Evolutionary conservation across 148 eudicot species (phyloP).

Genomic region (Chenopodium suecicum): DNA sequence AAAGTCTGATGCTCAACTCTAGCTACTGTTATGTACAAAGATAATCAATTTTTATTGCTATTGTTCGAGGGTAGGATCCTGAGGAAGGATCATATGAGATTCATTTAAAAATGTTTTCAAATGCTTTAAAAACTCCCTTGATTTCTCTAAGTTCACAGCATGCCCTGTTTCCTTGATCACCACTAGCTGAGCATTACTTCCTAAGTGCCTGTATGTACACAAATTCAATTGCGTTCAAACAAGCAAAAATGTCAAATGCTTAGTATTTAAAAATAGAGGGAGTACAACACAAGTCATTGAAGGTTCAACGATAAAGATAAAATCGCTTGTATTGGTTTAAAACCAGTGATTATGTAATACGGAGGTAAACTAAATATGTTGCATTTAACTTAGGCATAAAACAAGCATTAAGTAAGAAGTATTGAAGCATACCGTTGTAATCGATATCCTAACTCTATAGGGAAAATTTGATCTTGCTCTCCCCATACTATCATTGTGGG

Average conservation of each 20-base stretch:
- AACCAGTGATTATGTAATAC: too few species aligned
- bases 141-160: constrained; percentile 77
- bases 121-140: constrained; percentile 58
- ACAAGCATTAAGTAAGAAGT: background rate
- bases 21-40: background rate
- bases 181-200: constrained; percentile 51
- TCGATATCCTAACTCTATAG: constrained; percentile 61
- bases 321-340: too few species aligned
- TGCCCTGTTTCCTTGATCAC: constrained; percentile 79
- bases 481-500: constrained; percentile 78
- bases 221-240: background rate
- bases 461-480: constrained; percentile 75
- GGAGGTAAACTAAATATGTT: too few species aligned
- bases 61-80: constrained; percentile 31
- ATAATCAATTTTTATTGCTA: constrained; percentile 12
- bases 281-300: too few species aligned
- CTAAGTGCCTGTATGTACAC: constrained; percentile 58
- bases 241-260: too few species aligned
- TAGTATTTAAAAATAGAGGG: too few species aligned
- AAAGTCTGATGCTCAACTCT: too few species aligned
- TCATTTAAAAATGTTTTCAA: constrained; percentile 60
- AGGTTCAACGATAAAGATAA: too few species aligned
- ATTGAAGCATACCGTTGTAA: constrained; percentile 47
- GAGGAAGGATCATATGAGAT: constrained; percentile 7
- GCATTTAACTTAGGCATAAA: too few species aligned